Evolutionary conservation across 306 rosid species (phyloP).

Genomic region (Potentilla sterilis): DNA sequence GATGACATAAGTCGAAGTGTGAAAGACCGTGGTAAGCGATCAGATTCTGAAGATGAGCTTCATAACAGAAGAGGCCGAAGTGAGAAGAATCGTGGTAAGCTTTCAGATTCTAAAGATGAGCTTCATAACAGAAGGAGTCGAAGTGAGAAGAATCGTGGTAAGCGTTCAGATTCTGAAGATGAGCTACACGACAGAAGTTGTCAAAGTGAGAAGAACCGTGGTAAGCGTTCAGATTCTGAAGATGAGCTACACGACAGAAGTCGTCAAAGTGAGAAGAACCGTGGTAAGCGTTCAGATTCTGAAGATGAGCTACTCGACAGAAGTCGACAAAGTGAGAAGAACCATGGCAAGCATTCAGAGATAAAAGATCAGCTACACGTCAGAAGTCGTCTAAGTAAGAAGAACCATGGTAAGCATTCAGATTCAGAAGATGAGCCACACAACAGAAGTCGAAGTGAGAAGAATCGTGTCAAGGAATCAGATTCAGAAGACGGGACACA

Average conservation of each 20-base stretch:
- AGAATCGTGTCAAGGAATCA: background rate
- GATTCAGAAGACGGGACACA: background rate
- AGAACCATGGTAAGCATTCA: background rate
- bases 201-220: background rate
- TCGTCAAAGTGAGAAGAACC: background rate
- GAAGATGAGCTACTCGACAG: background rate
- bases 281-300: background rate
- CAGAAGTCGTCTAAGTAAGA: background rate
- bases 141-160: background rate
- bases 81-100: background rate
- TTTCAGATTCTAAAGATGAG: background rate
- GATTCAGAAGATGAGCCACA: background rate
- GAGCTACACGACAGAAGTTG: background rate
- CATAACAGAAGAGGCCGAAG: background rate
- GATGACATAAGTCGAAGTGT: background rate
- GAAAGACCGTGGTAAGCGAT: background rate
- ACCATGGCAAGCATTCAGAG: background rate
- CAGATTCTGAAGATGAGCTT: conserved; percentile 1
- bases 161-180: background rate
- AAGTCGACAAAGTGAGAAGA: background rate
- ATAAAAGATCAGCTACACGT: background rate
- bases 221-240: background rate
- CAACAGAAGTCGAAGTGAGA: background rate
- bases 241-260: background rate
- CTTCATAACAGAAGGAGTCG: background rate